phyloP scores from a whole-genome alignment of 768 basidiomycete genomes.

The Chalciporus pseudorubinellus region DNA sequence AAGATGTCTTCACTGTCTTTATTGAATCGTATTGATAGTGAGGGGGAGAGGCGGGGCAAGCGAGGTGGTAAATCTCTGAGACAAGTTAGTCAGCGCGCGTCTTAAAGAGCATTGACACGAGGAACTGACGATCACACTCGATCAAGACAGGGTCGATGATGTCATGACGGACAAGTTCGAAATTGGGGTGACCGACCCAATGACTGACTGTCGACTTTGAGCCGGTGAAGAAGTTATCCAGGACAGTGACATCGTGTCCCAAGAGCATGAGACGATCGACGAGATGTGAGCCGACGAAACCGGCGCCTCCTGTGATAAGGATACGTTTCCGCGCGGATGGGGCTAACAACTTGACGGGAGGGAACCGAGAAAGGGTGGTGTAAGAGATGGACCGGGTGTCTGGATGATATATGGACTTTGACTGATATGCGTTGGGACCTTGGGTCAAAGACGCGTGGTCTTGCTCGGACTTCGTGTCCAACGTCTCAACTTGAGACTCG shows the following conservation, averaged over 20 bases:
- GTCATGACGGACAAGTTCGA: conserved; percentile 96
- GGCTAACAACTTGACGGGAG: conserved; percentile 85
- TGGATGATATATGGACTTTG: conserved; percentile 84
- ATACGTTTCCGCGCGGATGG: conserved; percentile 80
- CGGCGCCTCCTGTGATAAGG: conserved; percentile 95
- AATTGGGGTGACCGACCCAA: conserved; percentile 98
- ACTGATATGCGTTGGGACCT: conserved; percentile 56
- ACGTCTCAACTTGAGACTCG: conserved; percentile 35
- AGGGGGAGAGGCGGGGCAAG: conserved; percentile 95
- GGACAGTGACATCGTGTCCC: conserved; percentile 94
- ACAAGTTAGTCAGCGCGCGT: neutral
- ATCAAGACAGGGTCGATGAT: conserved; percentile 98
- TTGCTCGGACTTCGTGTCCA: conserved; percentile 40
- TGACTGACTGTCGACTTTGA: conserved; percentile 95
- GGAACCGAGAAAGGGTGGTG: conserved; percentile 87
- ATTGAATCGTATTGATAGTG: conserved; percentile 98
- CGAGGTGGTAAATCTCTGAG: conserved; percentile 95
- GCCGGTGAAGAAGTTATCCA: conserved; percentile 99
- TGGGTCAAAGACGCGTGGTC: conserved; percentile 54
- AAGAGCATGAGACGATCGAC: conserved; percentile 97
- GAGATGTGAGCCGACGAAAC: conserved; percentile 98
- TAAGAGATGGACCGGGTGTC: conserved; percentile 83
- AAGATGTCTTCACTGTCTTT: conserved; percentile 98
- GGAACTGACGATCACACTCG: conserved; percentile 86
- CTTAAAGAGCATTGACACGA: neutral